Evolutionary conservation across 75 land plant species (phyloP).

Genomic region (Sequoia sempervirens): DNA sequence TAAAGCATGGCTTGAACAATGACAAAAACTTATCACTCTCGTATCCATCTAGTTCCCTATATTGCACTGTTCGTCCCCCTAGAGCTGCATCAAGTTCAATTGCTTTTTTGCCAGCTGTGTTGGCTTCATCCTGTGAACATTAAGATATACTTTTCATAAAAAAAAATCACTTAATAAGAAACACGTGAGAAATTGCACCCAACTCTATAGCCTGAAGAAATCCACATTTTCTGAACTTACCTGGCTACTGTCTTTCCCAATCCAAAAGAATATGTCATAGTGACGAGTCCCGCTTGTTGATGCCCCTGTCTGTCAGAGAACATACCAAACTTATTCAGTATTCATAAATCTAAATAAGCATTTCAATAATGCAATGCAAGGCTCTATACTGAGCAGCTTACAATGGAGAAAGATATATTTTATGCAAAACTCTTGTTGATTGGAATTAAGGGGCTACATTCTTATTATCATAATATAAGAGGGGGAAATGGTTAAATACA

Average conservation of each 20-base stretch:
- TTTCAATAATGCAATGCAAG: conserved; percentile 2
- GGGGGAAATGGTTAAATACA: not conserved
- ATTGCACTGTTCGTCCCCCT: conserved; percentile 35
- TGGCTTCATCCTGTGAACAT: conserved; percentile 23
- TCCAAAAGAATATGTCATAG: conserved; percentile 45
- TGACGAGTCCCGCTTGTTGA: conserved; percentile 39
- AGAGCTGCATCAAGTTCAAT: conserved; percentile 35
- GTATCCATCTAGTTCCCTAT: conserved; percentile 25
- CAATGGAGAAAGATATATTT: not conserved
- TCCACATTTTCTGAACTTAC: conserved; percentile 13
- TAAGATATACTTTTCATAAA: not conserved
- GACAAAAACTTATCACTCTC: conserved; percentile 30
- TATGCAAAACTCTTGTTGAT: not conserved
- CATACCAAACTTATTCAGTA: not conserved
- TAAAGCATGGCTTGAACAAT: conserved; percentile 36
- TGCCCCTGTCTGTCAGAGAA: conserved; percentile 30
- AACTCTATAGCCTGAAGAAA: not conserved
- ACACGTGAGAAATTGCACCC: not conserved
- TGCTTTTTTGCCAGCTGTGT: conserved; percentile 20
- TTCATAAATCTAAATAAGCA: not conserved
- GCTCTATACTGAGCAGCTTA: not conserved
- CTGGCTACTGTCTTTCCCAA: conserved; percentile 47
- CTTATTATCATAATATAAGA: conserved; percentile 1
- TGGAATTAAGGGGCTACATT: not conserved
- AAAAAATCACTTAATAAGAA: not conserved